Base-by-base conservation (phyloP, 352 stramenopile species). In the Peronospora belbahrii region DNA sequence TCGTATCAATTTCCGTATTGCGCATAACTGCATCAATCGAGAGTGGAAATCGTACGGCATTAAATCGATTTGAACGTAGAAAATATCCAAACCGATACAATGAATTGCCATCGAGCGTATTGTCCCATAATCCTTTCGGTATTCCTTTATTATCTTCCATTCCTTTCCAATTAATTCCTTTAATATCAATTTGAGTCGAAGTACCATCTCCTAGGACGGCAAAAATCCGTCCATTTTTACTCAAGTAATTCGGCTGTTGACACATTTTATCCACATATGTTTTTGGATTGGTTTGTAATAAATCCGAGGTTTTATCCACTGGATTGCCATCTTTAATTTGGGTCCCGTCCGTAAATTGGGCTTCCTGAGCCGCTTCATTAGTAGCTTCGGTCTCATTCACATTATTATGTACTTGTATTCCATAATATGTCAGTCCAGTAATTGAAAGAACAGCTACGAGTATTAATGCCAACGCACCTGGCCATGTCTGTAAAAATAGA, bases 141-240 rank as follows among this genome's bases (percentile, higher is more conserved):
- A 90, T 70, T 37, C 74, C 74, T 34, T 81, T 74, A 25, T 39
- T 65, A 62, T 80, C 66, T 59, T 93, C 53, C 76, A 90, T 87
- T 35, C 81, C 81, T 27, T 85, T 69, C 81, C 81, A 93, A 65
- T 88, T 93, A 38, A 90, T 61, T 37, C 81, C 81, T 59, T 93
- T 93, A 49, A 93, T 83, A 48, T 86, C 71, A 14, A 93, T 59
- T 52, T 83, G 68, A 27, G 73, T 71, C 23, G 80, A 67, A 20
- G 62, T 74, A 37, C 68, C 73, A 25, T 68, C 60, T 20, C 62
- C 63, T 38, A 81, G 59, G 25, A 74, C 59, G 0, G 78, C 80
- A 23, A 74, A 70, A 44, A 93, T 88, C 41, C 59, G 60, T 27
- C 77, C 77, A 31, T 88, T 77, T 55, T 84, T 86, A 51, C 76